A percentile compares a stretch with the other conserved stretches of the same genome.
Conservation (phyloP, 139 green algal species). For the Asterochloris erici region DNA sequence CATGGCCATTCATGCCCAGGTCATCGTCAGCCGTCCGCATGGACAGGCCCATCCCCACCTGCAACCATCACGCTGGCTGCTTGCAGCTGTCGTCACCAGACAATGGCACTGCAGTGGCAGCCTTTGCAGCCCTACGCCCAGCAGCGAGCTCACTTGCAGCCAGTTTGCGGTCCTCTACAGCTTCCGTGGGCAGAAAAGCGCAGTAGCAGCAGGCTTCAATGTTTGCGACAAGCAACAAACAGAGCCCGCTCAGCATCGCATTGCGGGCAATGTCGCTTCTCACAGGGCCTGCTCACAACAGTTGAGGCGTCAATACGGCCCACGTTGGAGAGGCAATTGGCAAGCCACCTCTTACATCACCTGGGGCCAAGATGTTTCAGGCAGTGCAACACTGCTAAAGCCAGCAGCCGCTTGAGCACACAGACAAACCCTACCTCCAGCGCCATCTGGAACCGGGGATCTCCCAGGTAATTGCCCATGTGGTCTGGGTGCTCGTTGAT, state of each 20-base stretch:
- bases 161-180: neutral
- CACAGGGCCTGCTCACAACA: too few species aligned
- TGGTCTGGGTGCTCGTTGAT: slow-evolving; percentile 69
- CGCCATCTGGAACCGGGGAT: slow-evolving; percentile 71
- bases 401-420: slow-evolving; percentile 18
- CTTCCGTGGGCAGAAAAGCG: neutral
- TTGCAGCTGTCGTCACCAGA: neutral
- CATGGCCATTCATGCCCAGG: too few species aligned
- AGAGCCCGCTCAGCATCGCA: neutral
- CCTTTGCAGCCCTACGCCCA: neutral
- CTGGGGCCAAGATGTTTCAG: too few species aligned
- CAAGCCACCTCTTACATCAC: too few species aligned
- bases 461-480: slow-evolving; percentile 63
- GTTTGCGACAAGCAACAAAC: neutral
- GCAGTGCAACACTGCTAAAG: slow-evolving; percentile 9
- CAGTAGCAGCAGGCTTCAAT: neutral
- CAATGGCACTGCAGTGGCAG: neutral
- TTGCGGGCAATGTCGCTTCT: too few species aligned
- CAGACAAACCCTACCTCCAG: slow-evolving; percentile 39
- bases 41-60: too few species aligned
- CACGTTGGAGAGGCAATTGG: neutral
- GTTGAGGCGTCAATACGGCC: too few species aligned
- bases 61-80: too few species aligned
- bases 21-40: too few species aligned
- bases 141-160: neutral